These are phyloP conservation scores for Nemophila menziesii DNA, from an alignment of 257 asterid genomes.

Conservation along the genomic window DNA sequence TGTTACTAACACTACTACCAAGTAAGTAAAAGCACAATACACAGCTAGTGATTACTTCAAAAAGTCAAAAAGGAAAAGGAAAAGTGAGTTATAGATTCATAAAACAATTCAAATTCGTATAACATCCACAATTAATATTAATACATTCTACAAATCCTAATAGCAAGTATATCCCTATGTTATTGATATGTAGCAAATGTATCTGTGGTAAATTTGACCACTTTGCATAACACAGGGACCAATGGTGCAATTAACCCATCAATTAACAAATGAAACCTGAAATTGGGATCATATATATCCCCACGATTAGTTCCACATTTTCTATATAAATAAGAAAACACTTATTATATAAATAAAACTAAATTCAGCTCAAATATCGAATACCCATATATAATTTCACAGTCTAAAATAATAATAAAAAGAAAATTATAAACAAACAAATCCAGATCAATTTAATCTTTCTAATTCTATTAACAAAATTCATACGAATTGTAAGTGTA, in stretches of 20 bases:
- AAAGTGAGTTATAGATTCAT: background rate
- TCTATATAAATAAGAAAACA: too few relatives aligned
- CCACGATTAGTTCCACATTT: too few relatives aligned
- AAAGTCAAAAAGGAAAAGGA: too few relatives aligned
- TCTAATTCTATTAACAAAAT: too few relatives aligned
- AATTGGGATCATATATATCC: too few relatives aligned
- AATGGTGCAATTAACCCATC: too few relatives aligned
- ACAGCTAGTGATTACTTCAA: background rate
- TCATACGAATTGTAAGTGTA: slow-evolving; percentile 3
- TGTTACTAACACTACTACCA: too few relatives aligned
- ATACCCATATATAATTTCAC: background rate
- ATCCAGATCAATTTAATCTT: background rate
- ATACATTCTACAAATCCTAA: background rate
- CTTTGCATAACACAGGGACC: too few relatives aligned
- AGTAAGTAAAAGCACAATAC: background rate
- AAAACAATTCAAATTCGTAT: background rate
- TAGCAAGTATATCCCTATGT: too few relatives aligned
- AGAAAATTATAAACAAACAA: background rate
- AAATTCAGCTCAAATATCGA: background rate
- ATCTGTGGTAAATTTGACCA: too few relatives aligned
- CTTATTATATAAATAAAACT: background rate
- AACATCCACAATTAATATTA: background rate
- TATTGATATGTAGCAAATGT: too few relatives aligned
- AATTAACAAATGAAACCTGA: too few relatives aligned
- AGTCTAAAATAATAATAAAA: background rate